Conservation (phyloP, 2,329 filamentous ascomycete genomes). For the Chrysoporthe deuterocubensis region DNA sequence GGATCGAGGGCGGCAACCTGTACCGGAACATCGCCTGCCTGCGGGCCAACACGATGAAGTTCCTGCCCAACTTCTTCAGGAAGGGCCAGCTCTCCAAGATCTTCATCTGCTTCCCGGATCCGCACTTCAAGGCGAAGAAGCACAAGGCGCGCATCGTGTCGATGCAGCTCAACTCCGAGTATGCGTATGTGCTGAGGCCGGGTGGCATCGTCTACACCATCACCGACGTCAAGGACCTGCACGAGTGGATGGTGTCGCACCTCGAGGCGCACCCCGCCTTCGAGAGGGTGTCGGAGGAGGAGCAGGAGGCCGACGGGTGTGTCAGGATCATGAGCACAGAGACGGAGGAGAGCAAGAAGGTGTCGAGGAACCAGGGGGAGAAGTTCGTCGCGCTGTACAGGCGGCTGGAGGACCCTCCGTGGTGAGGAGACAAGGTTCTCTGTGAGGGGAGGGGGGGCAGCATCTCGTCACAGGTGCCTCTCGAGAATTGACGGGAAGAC, state of each 20-base stretch:
- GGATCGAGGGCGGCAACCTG: conserved; percentile 43
- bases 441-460: conserved; percentile 58
- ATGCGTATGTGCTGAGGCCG: conserved; percentile 82
- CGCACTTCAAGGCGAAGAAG: conserved; percentile 96
- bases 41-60: conserved; percentile 97
- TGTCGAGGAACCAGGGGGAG: conserved; percentile 83
- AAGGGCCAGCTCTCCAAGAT: conserved; percentile 83
- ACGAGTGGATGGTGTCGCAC: conserved; percentile 90
- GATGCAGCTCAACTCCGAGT: conserved; percentile 85
- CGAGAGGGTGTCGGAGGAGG: conserved; percentile 71
- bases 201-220: conserved; percentile 94
- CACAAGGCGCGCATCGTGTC: conserved; percentile 97
- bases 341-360: conserved; percentile 98
- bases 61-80: conserved; percentile 95
- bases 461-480: too few species aligned
- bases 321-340: conserved; percentile 76
- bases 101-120: conserved; percentile 98
- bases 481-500: neutral
- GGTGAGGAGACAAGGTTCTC: conserved; percentile 56
- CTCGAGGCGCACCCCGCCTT: conserved; percentile 80
- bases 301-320: conserved; percentile 70
- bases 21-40: conserved; percentile 91
- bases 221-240: conserved; percentile 93
- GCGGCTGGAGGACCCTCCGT: conserved; percentile 77
- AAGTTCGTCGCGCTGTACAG: conserved; percentile 92